Conservation (phyloP, 2,329 filamentous ascomycete species). For the Aspergillus bombycis region DNA sequence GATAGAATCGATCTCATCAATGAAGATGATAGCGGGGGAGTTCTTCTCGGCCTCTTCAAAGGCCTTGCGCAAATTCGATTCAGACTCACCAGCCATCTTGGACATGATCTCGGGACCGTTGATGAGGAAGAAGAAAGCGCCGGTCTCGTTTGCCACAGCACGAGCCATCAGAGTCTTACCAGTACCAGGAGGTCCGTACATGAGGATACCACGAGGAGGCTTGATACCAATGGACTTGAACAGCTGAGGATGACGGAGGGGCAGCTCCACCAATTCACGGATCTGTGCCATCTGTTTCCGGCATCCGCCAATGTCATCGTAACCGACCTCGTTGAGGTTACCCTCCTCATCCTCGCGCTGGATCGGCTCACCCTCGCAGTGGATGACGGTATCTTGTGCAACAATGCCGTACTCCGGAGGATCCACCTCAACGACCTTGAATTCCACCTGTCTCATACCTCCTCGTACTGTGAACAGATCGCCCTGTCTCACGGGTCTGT, state of each 20-base stretch:
- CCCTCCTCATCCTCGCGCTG: slow-evolving; percentile 99
- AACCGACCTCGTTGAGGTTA: slow-evolving; percentile 98
- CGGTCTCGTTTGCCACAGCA: slow-evolving; percentile 97
- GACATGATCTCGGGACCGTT: slow-evolving; percentile 99
- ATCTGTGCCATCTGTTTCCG: slow-evolving; percentile 99
- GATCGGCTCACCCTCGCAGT: slow-evolving; percentile 96
- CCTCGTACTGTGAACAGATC: slow-evolving; percentile 97
- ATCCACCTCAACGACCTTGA: slow-evolving; percentile 99
- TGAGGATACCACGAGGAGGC: slow-evolving; percentile 94
- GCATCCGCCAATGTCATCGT: slow-evolving; percentile 99
- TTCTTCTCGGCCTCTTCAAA: slow-evolving; percentile 99
- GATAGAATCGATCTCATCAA: slow-evolving; percentile 99
- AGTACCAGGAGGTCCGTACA: slow-evolving; percentile 95
- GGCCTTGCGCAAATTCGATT: slow-evolving; percentile 97
- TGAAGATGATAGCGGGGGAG: slow-evolving; percentile 98
- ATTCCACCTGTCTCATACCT: slow-evolving; percentile 98
- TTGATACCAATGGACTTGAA: slow-evolving; percentile 99
- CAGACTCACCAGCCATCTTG: slow-evolving; percentile 99
- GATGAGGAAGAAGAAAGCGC: slow-evolving; percentile 99
- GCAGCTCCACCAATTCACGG: slow-evolving; percentile 96
- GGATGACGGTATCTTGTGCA: slow-evolving; percentile 97
- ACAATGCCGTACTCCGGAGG: slow-evolving; percentile 98
- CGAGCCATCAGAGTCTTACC: slow-evolving; percentile 99
- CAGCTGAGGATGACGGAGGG: slow-evolving; percentile 92
- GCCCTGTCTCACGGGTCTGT: slow-evolving; percentile 94